Percentiles rank a stretch among this genome's conserved stretches.
Evolutionary conservation across 306 rosid species (phyloP).

Genomic region (Begonia masoniana): DNA sequence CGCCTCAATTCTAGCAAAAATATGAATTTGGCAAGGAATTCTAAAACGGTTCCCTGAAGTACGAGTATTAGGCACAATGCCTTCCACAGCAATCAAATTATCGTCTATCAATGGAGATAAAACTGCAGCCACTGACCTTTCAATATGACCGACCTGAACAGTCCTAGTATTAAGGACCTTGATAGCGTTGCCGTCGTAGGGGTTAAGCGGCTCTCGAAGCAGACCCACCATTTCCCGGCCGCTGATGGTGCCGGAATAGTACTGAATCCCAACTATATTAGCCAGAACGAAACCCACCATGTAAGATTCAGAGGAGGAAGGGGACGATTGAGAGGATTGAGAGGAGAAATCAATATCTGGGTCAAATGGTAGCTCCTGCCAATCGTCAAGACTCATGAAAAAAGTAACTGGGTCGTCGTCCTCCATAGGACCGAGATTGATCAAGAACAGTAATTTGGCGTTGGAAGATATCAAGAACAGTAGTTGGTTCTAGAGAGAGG

Average conservation of each 20-base stretch:
- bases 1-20: constrained; percentile 24
- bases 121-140: constrained; percentile 36
- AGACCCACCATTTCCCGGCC: constrained; percentile 66
- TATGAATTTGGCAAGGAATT: constrained; percentile 54
- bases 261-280: constrained; percentile 42
- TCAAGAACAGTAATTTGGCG: too few species aligned
- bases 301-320: neutral
- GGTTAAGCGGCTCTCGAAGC: constrained; percentile 55
- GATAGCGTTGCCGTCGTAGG: constrained; percentile 53
- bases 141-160: constrained; percentile 45
- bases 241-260: constrained; percentile 40
- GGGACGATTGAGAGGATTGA: neutral
- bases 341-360: neutral
- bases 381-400: neutral
- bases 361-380: neutral
- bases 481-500: too few species aligned
- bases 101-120: constrained; percentile 52
- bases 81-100: constrained; percentile 24
- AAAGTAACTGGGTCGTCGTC: neutral
- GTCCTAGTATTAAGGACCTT: constrained; percentile 38
- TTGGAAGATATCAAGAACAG: too few species aligned
- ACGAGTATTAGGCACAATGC: constrained; percentile 42
- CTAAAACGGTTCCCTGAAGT: constrained; percentile 11
- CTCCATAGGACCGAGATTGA: neutral
- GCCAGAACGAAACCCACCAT: constrained; percentile 22